A percentile compares a stretch with the other conserved stretches of the same genome.
Conservation (phyloP, 306 rosid genomes). For the Oemleria cerasiformis region DNA sequence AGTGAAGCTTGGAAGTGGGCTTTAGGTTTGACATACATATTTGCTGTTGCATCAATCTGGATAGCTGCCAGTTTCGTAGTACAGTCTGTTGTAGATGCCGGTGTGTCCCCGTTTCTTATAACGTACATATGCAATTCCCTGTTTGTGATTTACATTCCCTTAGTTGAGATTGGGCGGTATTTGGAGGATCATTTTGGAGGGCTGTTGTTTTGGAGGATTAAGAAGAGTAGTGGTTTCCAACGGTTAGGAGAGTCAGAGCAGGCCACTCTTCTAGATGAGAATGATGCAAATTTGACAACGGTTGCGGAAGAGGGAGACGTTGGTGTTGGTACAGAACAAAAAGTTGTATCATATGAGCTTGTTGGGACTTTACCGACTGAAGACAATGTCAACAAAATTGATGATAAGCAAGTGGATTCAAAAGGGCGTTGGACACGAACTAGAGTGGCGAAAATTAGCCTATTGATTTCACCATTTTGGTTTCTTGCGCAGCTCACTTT, state of each 20-base stretch:
- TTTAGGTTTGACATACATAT: constrained; percentile 69
- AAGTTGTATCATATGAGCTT: constrained; percentile 4
- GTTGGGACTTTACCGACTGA: constrained; percentile 23
- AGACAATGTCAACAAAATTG: constrained; percentile 25
- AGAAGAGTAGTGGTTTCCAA: constrained; percentile 28
- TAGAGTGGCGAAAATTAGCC: constrained; percentile 85
- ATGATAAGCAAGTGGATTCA: constrained; percentile 47
- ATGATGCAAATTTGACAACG: constrained; percentile 21
- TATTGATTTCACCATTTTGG: constrained; percentile 88
- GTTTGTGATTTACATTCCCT: constrained; percentile 80
- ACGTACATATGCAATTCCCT: constrained; percentile 93
- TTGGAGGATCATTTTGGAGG: constrained; percentile 62
- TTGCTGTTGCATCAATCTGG: constrained; percentile 90
- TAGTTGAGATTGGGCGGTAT: constrained; percentile 71
- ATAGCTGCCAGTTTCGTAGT: constrained; percentile 98
- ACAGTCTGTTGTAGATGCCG: constrained; percentile 90
- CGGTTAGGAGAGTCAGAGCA: constrained; percentile 58
- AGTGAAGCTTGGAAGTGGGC: constrained; percentile 73
- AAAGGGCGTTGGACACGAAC: constrained; percentile 89
- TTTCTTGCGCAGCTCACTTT: constrained; percentile 88
- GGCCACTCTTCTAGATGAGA: constrained; percentile 54
- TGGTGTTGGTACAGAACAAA: constrained; percentile 17
- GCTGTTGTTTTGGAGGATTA: constrained; percentile 54
- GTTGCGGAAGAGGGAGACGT: constrained; percentile 39
- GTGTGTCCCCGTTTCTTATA: constrained; percentile 85